These are phyloP conservation scores for Glycine latifolia DNA, from an alignment of 306 rosid genomes.

Conservation along the genomic window DNA sequence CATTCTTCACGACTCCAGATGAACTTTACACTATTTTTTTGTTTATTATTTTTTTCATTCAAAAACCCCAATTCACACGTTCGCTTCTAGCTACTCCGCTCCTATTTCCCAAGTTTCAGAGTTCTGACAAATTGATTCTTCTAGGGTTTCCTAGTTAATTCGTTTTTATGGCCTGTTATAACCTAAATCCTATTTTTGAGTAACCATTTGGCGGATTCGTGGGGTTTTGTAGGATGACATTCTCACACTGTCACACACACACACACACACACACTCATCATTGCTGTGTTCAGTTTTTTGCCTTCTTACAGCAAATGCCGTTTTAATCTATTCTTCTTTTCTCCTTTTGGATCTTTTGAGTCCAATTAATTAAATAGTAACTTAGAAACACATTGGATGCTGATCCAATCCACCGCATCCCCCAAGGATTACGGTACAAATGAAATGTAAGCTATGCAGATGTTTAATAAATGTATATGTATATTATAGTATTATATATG, in stretches of 20 bases:
- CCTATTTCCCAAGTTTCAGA: conserved; percentile 46
- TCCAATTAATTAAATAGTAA: background rate
- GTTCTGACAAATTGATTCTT: conserved; percentile 54
- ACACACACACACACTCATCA: conserved; percentile 46
- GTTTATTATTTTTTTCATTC: background rate
- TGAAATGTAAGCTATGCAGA: background rate
- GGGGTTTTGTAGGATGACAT: conserved; percentile 39
- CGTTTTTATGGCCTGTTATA: conserved; percentile 6
- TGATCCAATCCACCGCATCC: conserved; percentile 37
- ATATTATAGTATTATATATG: background rate
- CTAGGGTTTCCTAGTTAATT: conserved; percentile 55
- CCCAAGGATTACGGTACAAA: too few relatives aligned
- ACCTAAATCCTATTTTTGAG: conserved; percentile 13
- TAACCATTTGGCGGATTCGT: conserved; percentile 11
- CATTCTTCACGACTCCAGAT: conserved; percentile 22
- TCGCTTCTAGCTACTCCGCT: background rate
- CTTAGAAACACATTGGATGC: conserved; percentile 52
- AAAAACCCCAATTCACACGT: conserved; percentile 45
- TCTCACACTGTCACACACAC: background rate
- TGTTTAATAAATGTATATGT: background rate
- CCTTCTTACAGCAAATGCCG: conserved; percentile 20
- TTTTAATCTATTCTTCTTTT: background rate
- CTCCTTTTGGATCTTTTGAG: background rate
- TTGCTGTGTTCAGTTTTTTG: conserved; percentile 34
- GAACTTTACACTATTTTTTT: conserved; percentile 3